Evolutionary conservation across 179 eudicot genomes (phyloP).

Genomic region (Amaranthus tricolor): DNA sequence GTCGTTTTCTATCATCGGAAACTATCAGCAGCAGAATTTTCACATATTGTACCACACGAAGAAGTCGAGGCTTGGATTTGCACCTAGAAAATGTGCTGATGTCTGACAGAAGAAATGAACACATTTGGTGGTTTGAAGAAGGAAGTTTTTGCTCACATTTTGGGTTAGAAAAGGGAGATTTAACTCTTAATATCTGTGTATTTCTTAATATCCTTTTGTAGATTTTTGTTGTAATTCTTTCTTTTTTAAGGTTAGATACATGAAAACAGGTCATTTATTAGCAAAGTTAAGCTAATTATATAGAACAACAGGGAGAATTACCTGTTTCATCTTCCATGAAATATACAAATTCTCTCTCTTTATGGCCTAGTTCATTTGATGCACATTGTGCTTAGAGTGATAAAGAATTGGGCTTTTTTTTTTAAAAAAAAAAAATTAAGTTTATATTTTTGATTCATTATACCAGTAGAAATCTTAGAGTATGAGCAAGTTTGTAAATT

Average conservation of each 20-base stretch:
- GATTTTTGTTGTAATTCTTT: constrained; percentile 9
- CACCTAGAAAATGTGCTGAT: constrained; percentile 76
- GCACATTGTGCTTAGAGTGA: background rate
- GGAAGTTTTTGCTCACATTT: constrained; percentile 8
- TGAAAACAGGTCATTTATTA: constrained; percentile 15
- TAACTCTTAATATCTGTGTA: background rate
- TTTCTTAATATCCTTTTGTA: constrained; percentile 10
- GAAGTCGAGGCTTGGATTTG: constrained; percentile 83
- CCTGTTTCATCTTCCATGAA: constrained; percentile 25
- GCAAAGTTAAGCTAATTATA: constrained; percentile 21
- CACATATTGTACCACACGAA: constrained; percentile 60
- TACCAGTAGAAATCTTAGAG: no score
- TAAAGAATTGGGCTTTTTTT: no score
- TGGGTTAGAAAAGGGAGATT: constrained; percentile 21
- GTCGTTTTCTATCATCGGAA: constrained; percentile 47
- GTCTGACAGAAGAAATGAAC: constrained; percentile 31
- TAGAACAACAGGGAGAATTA: constrained; percentile 16
- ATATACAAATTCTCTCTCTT: constrained; percentile 34
- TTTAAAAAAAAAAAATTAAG: no score
- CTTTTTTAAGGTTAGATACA: constrained; percentile 13
- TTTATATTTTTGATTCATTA: no score
- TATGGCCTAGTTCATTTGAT: constrained; percentile 11
- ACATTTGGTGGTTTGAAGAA: background rate
- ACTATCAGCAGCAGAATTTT: constrained; percentile 52
- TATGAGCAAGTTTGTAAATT: no score